Evolutionary conservation across 208 protist genomes (phyloP), one percentile per base, ranked within the genome.

Genomic region (Phytomonas francai): DNA sequence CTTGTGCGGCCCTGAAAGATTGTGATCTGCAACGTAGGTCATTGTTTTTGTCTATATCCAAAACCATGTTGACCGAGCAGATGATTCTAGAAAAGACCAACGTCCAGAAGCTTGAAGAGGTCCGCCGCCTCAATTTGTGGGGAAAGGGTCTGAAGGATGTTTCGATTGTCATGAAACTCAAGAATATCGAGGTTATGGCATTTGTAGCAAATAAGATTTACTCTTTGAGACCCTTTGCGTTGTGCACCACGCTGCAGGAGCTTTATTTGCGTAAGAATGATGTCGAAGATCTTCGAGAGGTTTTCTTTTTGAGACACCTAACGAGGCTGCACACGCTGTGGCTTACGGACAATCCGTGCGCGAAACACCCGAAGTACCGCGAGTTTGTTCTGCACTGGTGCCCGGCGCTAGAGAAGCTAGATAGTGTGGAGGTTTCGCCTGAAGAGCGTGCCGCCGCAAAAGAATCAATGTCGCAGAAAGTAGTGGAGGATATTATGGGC

Each of bases 251-350:
- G 22, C 71, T 97, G 63, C 58, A 84, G 70, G 95, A 98, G 78
- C 81, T 98, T 62, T 97, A 97, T 76, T 73, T 98, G 61, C 83
- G 95, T 66, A 97, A 97, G 76, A 98, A 97, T 73, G 71, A 83
- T 49, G 81, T 98, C 27, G 60, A 34, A 22, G 74, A 83, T 8
- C 74, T 98, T 51, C 57, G 67, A 22, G 91, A 98, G 73, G 76
- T 97, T 31, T 80, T 70, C 22, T 66, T 78, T 57, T 78, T 98
- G 54, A 80, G 76, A 27, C 65, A 71, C 8, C 79, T 97, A 31
- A 71, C 73, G 54, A 72, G 85, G 58, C 74, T 98, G 32, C 81
- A 63, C 51, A 93, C 94, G 14, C 82, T 98, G 56, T 97, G 93
- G 93, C 78, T 97, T 39, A 86, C 83, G 54, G 94, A 97, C 59